Conservation (phyloP, 257 asterid species). For the Solanum infundibuliforme region DNA sequence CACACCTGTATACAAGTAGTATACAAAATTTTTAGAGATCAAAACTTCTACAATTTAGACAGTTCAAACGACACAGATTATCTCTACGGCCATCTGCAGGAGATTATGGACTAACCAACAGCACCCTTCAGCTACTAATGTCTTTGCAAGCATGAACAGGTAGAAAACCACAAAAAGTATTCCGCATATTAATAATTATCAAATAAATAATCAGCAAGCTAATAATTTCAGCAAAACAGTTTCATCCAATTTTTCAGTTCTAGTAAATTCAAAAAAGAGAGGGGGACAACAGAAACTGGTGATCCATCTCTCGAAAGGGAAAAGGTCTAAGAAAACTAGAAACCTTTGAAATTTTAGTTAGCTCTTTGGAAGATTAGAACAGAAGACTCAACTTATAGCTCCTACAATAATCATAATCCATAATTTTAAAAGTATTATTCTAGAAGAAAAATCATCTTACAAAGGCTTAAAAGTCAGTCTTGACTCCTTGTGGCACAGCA, state of each 20-base stretch:
- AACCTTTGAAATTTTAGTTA: neutral
- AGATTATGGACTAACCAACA: neutral
- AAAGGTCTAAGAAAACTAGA: neutral
- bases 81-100: neutral
- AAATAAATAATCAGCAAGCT: neutral
- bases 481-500: neutral
- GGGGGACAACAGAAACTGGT: neutral
- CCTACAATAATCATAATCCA: neutral
- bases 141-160: neutral
- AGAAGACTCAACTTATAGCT: neutral
- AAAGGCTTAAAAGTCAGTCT: neutral
- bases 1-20: neutral
- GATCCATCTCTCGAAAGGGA: neutral
- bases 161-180: neutral
- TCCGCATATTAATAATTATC: neutral
- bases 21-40: neutral
- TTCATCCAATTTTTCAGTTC: neutral
- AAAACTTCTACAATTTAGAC: neutral
- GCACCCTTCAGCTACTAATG: neutral
- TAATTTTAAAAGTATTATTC: neutral
- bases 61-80: neutral
- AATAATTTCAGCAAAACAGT: neutral
- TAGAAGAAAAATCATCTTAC: neutral
- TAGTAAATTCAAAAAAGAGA: neutral
- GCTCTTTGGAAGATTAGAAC: neutral